A percentile compares a stretch with the other conserved stretches of the same genome.
These are phyloP conservation scores for Colletotrichum sojae DNA, from an alignment of 2,329 filamentous ascomycete genomes.

Conservation along the genomic window DNA sequence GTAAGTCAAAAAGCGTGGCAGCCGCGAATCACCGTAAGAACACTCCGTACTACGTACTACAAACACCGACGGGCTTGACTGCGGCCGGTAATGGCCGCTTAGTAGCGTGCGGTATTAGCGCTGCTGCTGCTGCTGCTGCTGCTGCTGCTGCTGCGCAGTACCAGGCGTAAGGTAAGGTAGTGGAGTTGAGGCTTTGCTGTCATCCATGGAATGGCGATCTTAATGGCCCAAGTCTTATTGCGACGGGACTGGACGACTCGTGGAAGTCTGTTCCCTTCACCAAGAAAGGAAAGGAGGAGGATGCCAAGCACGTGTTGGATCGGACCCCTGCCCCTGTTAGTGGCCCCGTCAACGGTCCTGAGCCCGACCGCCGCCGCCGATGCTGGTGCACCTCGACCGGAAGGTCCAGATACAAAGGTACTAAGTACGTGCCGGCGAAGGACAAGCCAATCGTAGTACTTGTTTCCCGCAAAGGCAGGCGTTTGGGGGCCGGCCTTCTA, in stretches of 20 bases:
- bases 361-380: neutral
- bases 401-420: too few relatives aligned
- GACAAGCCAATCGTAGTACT: slow-evolving; percentile 5
- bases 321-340: neutral
- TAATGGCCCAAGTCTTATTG: slow-evolving; percentile 6
- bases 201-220: neutral
- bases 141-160: too few relatives aligned
- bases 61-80: too few relatives aligned
- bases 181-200: slow-evolving; percentile 8
- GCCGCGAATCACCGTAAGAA: too few relatives aligned
- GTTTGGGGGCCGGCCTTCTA: slow-evolving; percentile 7
- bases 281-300: neutral
- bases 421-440: too few relatives aligned
- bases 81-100: too few relatives aligned
- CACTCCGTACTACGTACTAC: too few relatives aligned
- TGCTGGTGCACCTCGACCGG: neutral
- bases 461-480: slow-evolving; percentile 6
- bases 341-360: slow-evolving; percentile 2
- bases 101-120: too few relatives aligned
- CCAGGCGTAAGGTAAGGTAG: neutral
- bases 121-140: too few relatives aligned
- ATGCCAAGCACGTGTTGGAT: slow-evolving; percentile 3
- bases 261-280: slow-evolving; percentile 2
- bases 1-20: too few relatives aligned
- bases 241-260: neutral